These are phyloP conservation scores for Wickerhamomyces alni DNA, from an alignment of 805 yeast genomes.

Conservation along the genomic window DNA sequence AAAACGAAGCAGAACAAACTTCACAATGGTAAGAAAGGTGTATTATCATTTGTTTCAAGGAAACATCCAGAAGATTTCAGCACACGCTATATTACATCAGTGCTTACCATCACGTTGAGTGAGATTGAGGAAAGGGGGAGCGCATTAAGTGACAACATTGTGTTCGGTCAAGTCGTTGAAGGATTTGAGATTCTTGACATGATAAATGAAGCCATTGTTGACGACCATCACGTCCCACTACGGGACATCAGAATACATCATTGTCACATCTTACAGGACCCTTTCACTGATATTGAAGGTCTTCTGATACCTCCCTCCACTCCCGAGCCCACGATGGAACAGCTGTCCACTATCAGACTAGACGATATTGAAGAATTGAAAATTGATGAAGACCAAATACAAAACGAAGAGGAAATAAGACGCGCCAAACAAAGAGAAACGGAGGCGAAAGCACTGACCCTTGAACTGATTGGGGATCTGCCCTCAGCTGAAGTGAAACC, in stretches of 20 bases:
- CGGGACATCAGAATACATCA: conserved; percentile 47
- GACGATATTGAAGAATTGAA: conserved; percentile 17
- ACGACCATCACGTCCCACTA: conserved; percentile 34
- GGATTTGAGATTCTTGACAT: conserved; percentile 41
- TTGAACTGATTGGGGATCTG: conserved; percentile 60
- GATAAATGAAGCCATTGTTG: conserved; percentile 35
- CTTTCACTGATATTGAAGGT: conserved; percentile 34
- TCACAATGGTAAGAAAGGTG: conserved; percentile 26
- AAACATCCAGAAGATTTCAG: neutral
- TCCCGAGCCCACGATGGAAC: conserved; percentile 31
- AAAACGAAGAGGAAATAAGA: conserved; percentile 23
- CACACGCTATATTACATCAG: conserved; percentile 26
- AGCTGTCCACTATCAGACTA: conserved; percentile 28
- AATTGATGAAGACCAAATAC: conserved; percentile 18
- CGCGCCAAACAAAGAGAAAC: conserved; percentile 30
- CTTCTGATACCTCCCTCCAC: conserved; percentile 21
- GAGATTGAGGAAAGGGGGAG: conserved; percentile 19
- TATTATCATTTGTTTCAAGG: conserved; percentile 26
- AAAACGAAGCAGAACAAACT: conserved; percentile 18
- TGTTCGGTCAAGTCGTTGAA: conserved; percentile 49
- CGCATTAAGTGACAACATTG: conserved; percentile 14
- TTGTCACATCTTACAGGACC: conserved; percentile 47
- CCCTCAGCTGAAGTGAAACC: conserved; percentile 55
- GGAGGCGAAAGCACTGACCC: conserved; percentile 49
- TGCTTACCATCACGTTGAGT: conserved; percentile 31